Percentiles rank a stretch among this genome's conserved stretches.
phyloP scores from a whole-genome alignment of 371 early-diverging fungal species.

The Apophysomyces ossiformis region DNA sequence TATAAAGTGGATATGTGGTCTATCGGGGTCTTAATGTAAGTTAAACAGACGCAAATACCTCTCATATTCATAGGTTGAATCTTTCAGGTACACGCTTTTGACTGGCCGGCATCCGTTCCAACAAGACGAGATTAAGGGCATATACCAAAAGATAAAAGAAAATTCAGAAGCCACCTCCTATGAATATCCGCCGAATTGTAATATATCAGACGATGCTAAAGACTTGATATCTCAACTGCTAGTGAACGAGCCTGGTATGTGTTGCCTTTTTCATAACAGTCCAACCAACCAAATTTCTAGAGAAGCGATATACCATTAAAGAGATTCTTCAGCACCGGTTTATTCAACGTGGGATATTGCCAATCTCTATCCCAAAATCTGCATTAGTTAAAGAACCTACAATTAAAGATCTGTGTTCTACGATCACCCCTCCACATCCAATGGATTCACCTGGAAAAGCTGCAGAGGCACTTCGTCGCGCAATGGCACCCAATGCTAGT shows the following conservation, averaged over 20 bases:
- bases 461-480: slow-evolving; percentile 23
- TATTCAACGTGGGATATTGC: slow-evolving; percentile 46
- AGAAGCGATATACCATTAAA: slow-evolving; percentile 46
- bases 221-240: slow-evolving; percentile 82
- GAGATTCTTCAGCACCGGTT: slow-evolving; percentile 50
- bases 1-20: slow-evolving; percentile 99
- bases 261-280: neutral
- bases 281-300: slow-evolving; percentile 18
- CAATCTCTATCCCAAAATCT: slow-evolving; percentile 37
- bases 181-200: slow-evolving; percentile 75
- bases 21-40: slow-evolving; percentile 93
- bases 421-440: neutral
- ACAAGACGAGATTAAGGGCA: slow-evolving; percentile 59
- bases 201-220: slow-evolving; percentile 75
- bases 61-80: neutral
- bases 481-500: slow-evolving; percentile 20
- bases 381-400: slow-evolving; percentile 36
- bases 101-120: slow-evolving; percentile 98
- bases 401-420: slow-evolving; percentile 18
- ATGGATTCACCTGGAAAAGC: slow-evolving; percentile 22
- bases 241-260: slow-evolving; percentile 73
- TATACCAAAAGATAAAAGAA: slow-evolving; percentile 45
- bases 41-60: slow-evolving; percentile 13
- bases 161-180: slow-evolving; percentile 78
- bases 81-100: slow-evolving; percentile 82